Evolutionary conservation across 176 grass and related monocot genomes (phyloP), one percentile per base, ranked within the genome.

Genomic region (Avena eriantha): DNA sequence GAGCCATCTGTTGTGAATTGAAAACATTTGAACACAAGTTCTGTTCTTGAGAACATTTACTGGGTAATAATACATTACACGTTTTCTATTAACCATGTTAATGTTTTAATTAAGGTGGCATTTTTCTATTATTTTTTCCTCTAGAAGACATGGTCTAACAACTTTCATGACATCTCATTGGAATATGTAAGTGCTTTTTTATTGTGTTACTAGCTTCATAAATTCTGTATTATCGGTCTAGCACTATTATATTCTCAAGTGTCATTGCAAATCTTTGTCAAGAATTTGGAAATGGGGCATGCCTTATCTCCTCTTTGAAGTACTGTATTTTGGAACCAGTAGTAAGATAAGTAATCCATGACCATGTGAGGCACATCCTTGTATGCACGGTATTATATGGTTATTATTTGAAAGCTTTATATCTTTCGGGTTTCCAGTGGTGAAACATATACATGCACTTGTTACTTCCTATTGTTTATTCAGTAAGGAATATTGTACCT

Each of bases 391-490:
- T 24, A 80, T 81, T 81, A 33, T 76, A 23, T 5, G 10, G 54
- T 18, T 55, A 18, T 84, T 66, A 43, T 43, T 22, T 54, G 9
- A 31, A 86, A 59, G 9, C 7, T 58, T 69, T 50, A 77, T 69
- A 47, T 21, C 10, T 50, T 83, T 84, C 80, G 16, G 16, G 15
- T 49, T 58, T 24, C n/a, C 49, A 33, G 3, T 51, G 51, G 15
- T 45, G 34, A 84, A 76, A 73, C 14, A 4, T 26, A 39, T 46
- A 36, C 17, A 82, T 82, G 61, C 48, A 77, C 4, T 80, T 26
- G 24, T 55, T 76, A 17, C 23, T 78, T 3, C 17, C 55, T 76
- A 49, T 86, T 50, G 24, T 77, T 77, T 81, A 75, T 12, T 59
- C 73, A 68, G 23, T 59, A 69, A 47, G 10, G 19, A 24, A 41